phyloP scores from a whole-genome alignment of 768 basidiomycete genomes.

The Cubamyces lactineus region DNA sequence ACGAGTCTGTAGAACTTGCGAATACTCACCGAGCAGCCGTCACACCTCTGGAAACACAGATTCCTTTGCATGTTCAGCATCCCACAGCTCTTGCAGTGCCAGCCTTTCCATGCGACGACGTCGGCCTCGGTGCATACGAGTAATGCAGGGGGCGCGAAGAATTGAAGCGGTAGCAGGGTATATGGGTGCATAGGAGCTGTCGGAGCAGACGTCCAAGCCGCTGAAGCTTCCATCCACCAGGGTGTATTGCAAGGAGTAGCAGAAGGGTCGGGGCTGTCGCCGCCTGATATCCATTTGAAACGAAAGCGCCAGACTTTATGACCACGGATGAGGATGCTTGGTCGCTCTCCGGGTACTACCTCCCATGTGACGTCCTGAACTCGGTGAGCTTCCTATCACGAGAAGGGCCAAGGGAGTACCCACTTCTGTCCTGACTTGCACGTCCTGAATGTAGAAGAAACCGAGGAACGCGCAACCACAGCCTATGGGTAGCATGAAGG shows the following conservation, averaged over 20 bases:
- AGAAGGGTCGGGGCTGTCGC: background rate
- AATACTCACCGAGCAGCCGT: constrained; percentile 12
- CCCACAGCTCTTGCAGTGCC: constrained; percentile 22
- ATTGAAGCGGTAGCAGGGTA: constrained; percentile 15
- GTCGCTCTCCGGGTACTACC: background rate
- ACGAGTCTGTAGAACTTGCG: background rate
- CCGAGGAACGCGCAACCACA: constrained; percentile 15
- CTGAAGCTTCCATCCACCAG: constrained; percentile 5
- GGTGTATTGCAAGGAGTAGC: background rate
- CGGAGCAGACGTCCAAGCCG: background rate
- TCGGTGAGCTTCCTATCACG: background rate
- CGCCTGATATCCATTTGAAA: constrained; percentile 16
- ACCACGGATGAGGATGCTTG: background rate
- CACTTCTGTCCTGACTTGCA: background rate
- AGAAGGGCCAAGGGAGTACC: background rate
- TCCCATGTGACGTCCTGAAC: background rate
- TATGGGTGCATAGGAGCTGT: background rate
- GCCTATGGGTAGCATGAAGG: background rate
- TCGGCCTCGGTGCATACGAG: constrained; percentile 14
- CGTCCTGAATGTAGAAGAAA: constrained; percentile 6
- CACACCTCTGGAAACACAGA: constrained; percentile 20
- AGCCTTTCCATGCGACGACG: constrained; percentile 3
- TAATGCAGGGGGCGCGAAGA: constrained; percentile 4
- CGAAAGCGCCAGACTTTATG: constrained; percentile 9
- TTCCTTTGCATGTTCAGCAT: constrained; percentile 22